Conservation (phyloP, 352 stramenopile genomes). For the Globisporangium splendens region DNA sequence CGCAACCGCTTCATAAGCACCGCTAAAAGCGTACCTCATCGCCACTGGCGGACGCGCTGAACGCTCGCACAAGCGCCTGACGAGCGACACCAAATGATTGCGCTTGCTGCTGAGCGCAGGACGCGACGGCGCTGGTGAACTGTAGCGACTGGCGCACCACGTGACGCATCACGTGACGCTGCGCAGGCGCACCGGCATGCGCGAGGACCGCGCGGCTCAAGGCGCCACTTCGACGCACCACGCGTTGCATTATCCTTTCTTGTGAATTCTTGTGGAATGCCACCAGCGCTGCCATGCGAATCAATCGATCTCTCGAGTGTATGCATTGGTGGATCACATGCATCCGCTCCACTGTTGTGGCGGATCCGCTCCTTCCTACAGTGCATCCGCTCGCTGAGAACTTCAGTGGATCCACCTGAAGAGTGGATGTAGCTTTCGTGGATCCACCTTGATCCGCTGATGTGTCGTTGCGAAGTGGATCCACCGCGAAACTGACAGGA, state of each 20-base stretch:
- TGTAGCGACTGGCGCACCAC: neutral
- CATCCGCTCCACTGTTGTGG: neutral
- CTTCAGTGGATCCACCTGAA: no score
- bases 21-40: conserved; percentile 25
- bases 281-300: neutral
- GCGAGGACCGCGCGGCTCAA: conserved; percentile 1
- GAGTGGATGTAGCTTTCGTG: no score
- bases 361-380: neutral
- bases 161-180: neutral
- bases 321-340: neutral
- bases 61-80: conserved; percentile 9
- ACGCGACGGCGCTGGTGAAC: neutral
- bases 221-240: neutral
- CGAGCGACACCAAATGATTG: conserved; percentile 1
- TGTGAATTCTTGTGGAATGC: neutral
- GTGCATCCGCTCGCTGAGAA: neutral
- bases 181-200: neutral
- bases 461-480: no score
- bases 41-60: conserved; percentile 22
- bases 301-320: neutral
- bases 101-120: neutral
- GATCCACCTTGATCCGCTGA: no score
- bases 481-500: no score
- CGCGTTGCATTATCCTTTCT: conserved; percentile 7
- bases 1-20: neutral